These are phyloP conservation scores for Candida odintsovae DNA, from an alignment of 805 yeast species.

Conservation along the genomic window DNA sequence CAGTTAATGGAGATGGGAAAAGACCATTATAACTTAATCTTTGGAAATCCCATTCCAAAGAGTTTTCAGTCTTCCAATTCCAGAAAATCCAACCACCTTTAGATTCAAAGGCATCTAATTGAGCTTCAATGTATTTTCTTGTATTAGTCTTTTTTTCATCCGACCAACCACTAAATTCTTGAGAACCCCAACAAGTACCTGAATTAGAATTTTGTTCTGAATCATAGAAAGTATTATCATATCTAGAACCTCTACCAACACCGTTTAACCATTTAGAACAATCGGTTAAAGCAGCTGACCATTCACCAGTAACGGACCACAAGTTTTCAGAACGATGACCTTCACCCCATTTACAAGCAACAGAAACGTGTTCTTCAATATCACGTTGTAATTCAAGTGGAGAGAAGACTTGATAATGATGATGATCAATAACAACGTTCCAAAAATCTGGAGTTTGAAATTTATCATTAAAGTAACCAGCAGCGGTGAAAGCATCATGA, in stretches of 20 bases:
- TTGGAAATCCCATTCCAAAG: constrained; percentile 83
- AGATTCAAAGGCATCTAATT: constrained; percentile 75
- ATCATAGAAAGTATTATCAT: constrained; percentile 48
- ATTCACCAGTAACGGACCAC: constrained; percentile 82
- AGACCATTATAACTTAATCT: constrained; percentile 49
- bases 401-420: constrained; percentile 83
- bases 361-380: constrained; percentile 55
- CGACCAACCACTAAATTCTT: constrained; percentile 52
- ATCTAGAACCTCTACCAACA: constrained; percentile 76
- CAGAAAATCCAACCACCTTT: constrained; percentile 89
- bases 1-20: constrained; percentile 76
- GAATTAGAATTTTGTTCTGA: constrained; percentile 25
- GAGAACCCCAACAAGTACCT: constrained; percentile 52
- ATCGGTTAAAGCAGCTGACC: constrained; percentile 89
- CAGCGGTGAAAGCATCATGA: constrained; percentile 75
- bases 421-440: constrained; percentile 81
- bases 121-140: constrained; percentile 80
- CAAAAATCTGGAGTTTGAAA: constrained; percentile 40
- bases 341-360: constrained; percentile 48
- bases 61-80: constrained; percentile 85
- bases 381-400: constrained; percentile 50
- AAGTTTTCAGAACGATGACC: constrained; percentile 46
- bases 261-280: constrained; percentile 90
- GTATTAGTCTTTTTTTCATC: constrained; percentile 47
- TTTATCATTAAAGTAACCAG: constrained; percentile 58